Evolutionary conservation across 2,329 filamentous ascomycete genomes (phyloP), one percentile per base, ranked within the genome.

Genomic region (Dissoconium aciculare): DNA sequence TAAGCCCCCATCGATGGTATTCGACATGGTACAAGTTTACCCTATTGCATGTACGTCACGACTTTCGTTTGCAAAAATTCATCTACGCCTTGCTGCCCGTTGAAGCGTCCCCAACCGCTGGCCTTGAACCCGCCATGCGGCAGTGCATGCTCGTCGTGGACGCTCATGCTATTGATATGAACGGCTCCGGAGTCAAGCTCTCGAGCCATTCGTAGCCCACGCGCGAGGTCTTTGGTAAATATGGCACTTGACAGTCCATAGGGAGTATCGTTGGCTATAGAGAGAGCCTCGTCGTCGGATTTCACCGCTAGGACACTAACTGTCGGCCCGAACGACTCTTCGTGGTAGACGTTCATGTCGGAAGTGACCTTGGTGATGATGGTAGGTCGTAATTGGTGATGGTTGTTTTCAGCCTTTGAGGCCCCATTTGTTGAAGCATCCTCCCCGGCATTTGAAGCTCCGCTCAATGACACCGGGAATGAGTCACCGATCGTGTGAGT

Each of bases 201-300:
- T 44, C 49, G 58, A 4, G 61, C 61, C 27, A 64, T 48, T 28
- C 52, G 49, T 19, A 64, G 32, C 2, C 57, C 61, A 16, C 59
- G 41, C 0, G 45, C 54, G 14, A 87, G 55, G 48, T 82, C 72
- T 41, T 67, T 59, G 0, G 80, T 84, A 52, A 83, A 91, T 2
- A 91, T 68, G 0, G 79, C 67, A 3, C 72, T 66, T 2, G 64
- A 62, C 6, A 91, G 64, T 3, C 82, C 82, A 49, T 84, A 89
- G 29, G 83, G 77, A 1, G 77, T 83, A 44, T 87, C 78, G 48
- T 92, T 91, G 10, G 81, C 79, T 11, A 87, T 59, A 16, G 63
- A 58, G 14, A 89, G 54, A 0, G 79, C 81, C 41, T 84, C 75
- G 17, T 82, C 78, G 27, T 81, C 76, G 2, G 49, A 61, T n/a